These are phyloP conservation scores for Beauveria sp. DNA, from an alignment of 2,329 filamentous ascomycete species.

Conservation along the genomic window DNA sequence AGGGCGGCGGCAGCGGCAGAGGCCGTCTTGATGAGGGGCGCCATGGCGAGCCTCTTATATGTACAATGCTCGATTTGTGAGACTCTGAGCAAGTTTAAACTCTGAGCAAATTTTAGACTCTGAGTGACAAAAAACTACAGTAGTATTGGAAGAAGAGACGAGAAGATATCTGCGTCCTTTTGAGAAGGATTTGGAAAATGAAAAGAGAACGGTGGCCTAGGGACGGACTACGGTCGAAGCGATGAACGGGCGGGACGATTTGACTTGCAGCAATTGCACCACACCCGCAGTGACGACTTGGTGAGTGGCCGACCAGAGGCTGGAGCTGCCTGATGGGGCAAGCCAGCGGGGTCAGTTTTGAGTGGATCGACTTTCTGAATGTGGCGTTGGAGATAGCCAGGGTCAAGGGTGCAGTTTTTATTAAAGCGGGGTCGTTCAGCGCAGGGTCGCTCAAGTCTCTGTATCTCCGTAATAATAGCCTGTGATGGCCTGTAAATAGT, in stretches of 20 bases:
- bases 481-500: too few relatives aligned
- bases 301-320: neutral
- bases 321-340: slow-evolving; percentile 7
- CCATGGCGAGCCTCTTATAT: slow-evolving; percentile 3
- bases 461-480: too few relatives aligned
- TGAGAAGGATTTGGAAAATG: neutral
- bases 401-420: neutral
- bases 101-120: too few relatives aligned
- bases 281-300: neutral
- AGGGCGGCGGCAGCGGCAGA: slow-evolving; percentile 9
- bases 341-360: neutral
- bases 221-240: neutral
- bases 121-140: neutral
- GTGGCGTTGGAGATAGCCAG: neutral
- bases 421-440: neutral
- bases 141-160: neutral
- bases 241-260: neutral
- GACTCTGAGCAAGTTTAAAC: neutral
- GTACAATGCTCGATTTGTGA: neutral
- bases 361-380: neutral
- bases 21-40: slow-evolving; percentile 2
- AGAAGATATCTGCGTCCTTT: slow-evolving; percentile 8
- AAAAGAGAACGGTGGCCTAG: neutral
- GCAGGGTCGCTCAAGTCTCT: neutral
- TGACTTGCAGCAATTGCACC: neutral